phyloP scores from a whole-genome alignment of 306 rosid species.

The Rosa multiflora region DNA sequence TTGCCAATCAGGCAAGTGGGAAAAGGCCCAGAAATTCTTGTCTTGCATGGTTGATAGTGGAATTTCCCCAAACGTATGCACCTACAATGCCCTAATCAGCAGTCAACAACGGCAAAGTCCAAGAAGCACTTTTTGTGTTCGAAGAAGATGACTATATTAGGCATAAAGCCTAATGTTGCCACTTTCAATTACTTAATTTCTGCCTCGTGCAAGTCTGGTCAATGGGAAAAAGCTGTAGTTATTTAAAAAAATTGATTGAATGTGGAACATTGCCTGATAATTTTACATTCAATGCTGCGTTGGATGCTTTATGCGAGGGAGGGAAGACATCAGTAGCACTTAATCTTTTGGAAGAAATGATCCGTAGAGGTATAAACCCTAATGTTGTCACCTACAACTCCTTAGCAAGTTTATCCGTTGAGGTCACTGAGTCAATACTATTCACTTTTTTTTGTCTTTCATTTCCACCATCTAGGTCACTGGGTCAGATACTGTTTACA shows the following conservation, averaged over 20 bases:
- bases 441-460: too few relatives aligned
- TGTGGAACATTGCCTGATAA: neutral
- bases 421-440: too few relatives aligned
- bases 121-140: neutral
- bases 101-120: neutral
- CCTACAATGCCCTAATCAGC: neutral
- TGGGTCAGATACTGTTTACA: too few relatives aligned
- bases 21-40: too few relatives aligned
- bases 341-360: conserved; percentile 1
- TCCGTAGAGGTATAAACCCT: conserved; percentile 3
- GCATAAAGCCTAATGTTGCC: neutral
- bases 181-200: neutral
- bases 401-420: too few relatives aligned
- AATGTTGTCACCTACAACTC: conserved; percentile 26
- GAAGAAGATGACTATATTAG: neutral
- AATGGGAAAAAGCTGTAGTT: neutral
- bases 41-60: too few relatives aligned
- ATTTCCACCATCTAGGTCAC: too few relatives aligned
- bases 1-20: too few relatives aligned
- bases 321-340: conserved; percentile 8
- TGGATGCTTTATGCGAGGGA: conserved; percentile 43
- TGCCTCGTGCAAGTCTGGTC: conserved; percentile 11
- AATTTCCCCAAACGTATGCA: too few relatives aligned
- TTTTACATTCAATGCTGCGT: conserved; percentile 3
- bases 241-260: neutral